Conservation (phyloP, 257 asterid species). For the Nicotiana tomentosiformis region DNA sequence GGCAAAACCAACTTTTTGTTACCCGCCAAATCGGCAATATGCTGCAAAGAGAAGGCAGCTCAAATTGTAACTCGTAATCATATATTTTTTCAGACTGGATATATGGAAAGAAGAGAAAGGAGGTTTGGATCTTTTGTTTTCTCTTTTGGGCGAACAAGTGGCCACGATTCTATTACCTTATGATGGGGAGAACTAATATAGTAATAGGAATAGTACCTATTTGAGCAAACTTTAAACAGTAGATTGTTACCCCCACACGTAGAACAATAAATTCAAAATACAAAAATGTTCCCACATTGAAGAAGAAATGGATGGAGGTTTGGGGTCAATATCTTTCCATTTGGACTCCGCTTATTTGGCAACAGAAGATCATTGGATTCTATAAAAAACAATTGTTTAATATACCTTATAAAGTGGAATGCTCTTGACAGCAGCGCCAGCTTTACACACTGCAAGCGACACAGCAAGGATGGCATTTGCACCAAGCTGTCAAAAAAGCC, state of each 20-base stretch:
- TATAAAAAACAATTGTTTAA: background rate
- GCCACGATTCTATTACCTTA: background rate
- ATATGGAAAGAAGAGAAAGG: background rate
- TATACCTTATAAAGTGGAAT: too few relatives aligned
- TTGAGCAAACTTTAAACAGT: background rate
- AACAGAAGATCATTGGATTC: constrained; percentile 20
- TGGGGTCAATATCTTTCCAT: background rate
- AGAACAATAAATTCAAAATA: background rate
- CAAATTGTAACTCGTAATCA: background rate
- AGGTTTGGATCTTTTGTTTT: background rate
- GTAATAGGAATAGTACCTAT: background rate
- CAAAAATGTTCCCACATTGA: background rate
- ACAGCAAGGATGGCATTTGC: too few relatives aligned
- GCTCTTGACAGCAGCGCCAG: too few relatives aligned
- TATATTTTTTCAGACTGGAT: background rate
- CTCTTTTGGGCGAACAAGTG: background rate
- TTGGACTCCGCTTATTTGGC: background rate
- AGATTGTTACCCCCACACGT: background rate
- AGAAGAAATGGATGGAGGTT: background rate
- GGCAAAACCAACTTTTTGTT: too few relatives aligned
- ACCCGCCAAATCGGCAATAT: too few relatives aligned
- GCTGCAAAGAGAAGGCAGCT: constrained; percentile 3
- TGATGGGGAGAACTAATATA: background rate
- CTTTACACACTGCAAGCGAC: too few relatives aligned
- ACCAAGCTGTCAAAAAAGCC: background rate